Conservation (phyloP, 331 rosid genomes). For the Saraca asoca region DNA sequence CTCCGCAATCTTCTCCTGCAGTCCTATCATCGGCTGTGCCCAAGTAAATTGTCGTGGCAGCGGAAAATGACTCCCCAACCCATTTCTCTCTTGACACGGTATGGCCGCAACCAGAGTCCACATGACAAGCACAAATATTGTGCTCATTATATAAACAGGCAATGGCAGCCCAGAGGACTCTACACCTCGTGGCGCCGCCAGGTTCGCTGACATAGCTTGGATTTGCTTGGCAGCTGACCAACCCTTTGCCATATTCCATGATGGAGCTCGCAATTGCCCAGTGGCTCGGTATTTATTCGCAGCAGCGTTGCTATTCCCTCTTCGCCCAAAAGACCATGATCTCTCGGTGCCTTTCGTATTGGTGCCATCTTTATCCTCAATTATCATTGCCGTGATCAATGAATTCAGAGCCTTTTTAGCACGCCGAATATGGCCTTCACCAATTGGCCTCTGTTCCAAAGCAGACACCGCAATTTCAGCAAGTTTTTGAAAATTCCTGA, state of each 20-base stretch:
- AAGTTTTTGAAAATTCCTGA: slow-evolving; percentile 68
- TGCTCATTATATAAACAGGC: slow-evolving; percentile 69
- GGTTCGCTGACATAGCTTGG: slow-evolving; percentile 66
- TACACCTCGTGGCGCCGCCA: slow-evolving; percentile 68
- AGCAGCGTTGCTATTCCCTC: slow-evolving; percentile 25
- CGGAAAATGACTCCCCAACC: slow-evolving; percentile 56
- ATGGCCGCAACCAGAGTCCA: slow-evolving; percentile 82
- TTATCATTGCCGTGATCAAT: slow-evolving; percentile 49
- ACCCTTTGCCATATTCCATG: slow-evolving; percentile 72
- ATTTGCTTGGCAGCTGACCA: slow-evolving; percentile 93
- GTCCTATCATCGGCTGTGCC: slow-evolving; percentile 70
- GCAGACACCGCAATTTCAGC: slow-evolving; percentile 79
- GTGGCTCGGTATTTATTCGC: slow-evolving; percentile 45
- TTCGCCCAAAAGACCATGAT: slow-evolving; percentile 74
- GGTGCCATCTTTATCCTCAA: slow-evolving; percentile 62
- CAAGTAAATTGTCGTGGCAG: slow-evolving; percentile 56
- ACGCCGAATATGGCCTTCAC: slow-evolving; percentile 83
- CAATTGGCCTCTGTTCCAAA: slow-evolving; percentile 61
- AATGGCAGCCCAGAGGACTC: slow-evolving; percentile 61
- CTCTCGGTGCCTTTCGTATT: slow-evolving; percentile 62
- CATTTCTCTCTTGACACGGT: slow-evolving; percentile 88
- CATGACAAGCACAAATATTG: slow-evolving; percentile 62
- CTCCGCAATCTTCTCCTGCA: slow-evolving; percentile 86
- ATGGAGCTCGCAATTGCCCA: slow-evolving; percentile 49
- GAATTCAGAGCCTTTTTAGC: slow-evolving; percentile 74